These are phyloP conservation scores for Fusarium coicis DNA, from an alignment of 2,329 filamentous ascomycete genomes.

Conservation along the genomic window DNA sequence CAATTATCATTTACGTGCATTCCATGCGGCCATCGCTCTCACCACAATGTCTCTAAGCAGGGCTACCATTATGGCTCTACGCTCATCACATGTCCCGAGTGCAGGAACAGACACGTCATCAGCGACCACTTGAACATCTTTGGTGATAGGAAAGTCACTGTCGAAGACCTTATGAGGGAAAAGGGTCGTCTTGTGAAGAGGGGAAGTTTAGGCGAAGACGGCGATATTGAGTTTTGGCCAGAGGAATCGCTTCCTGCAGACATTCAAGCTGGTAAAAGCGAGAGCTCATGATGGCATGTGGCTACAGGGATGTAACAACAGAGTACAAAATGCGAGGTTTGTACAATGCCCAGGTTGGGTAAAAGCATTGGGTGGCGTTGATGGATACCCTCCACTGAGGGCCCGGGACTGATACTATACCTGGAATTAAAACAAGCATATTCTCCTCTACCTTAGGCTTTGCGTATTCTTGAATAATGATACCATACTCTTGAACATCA, in stretches of 20 bases:
- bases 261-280: constrained; percentile 27
- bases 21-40: constrained; percentile 82
- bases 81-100: constrained; percentile 87
- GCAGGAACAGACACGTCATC: constrained; percentile 90
- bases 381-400: constrained; percentile 31
- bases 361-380: constrained; percentile 37
- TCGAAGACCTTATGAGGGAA: constrained; percentile 81
- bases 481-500: neutral
- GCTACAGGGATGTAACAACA: neutral
- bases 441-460: neutral
- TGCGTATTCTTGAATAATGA: no score
- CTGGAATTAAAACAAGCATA: neutral
- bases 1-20: constrained; percentile 93
- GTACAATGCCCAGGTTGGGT: constrained; percentile 28
- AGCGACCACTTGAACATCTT: constrained; percentile 88
- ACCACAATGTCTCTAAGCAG: constrained; percentile 89
- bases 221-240: constrained; percentile 94
- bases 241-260: constrained; percentile 62
- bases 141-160: constrained; percentile 73
- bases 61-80: constrained; percentile 93
- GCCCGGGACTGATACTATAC: neutral
- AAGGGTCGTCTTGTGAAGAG: constrained; percentile 80
- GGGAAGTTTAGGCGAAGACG: constrained; percentile 77
- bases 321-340: neutral
- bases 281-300: constrained; percentile 3